Base-by-base conservation (phyloP, 176 grass and related monocot genomes). In the Oryza officinalis region DNA sequence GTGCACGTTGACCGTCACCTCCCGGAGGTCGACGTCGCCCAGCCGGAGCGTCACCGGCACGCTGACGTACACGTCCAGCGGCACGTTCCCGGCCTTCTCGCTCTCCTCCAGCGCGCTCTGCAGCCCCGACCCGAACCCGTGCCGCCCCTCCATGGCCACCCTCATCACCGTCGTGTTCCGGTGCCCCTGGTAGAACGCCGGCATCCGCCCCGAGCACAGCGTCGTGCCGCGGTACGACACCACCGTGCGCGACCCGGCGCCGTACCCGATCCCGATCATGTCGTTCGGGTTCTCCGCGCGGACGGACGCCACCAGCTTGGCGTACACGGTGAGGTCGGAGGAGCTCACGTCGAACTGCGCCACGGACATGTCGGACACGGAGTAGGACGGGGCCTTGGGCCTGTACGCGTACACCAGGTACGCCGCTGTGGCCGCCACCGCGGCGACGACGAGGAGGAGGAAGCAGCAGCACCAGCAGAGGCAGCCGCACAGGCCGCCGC, bases 241-340 rank as follows among this genome's bases (percentile, higher is more conserved):
- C 6, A 81, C 40, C 25, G 87, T 65, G 14, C 38, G 22, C 1
- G 89, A 91, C 18, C 81, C 85, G 0, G 49, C 1, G 3, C 81
- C 81, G 45, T 91, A 91, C 4, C 17, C 69, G 69, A 91, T 91
- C 11, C 85, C 85, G 11, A 91, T 87, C 89, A 87, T 87, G 50
- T 81, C 85, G n/a, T 91, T 91, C 25, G 89, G 89, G 81, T 91
- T 91, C 61, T 81, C 64, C 1, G 85, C 89, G 17, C 64, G 81
- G 20, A 91, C 71, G 1, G 81, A 45, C 13, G 76, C 85, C 22
- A 81, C 32, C 20, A 91, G 63, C 63, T 85, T 87, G 0, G 75
- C 72, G 30, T 81, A 30, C 30, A 91, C 35, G 37, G 85, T 85
- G 50, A 87, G 65, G 32, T 81, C 77, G 6, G 17, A 6, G 32